Evolutionary conservation across 148 eudicot genomes (phyloP), one percentile per base, ranked within the genome.

Genomic region (Camellia granthamiana): DNA sequence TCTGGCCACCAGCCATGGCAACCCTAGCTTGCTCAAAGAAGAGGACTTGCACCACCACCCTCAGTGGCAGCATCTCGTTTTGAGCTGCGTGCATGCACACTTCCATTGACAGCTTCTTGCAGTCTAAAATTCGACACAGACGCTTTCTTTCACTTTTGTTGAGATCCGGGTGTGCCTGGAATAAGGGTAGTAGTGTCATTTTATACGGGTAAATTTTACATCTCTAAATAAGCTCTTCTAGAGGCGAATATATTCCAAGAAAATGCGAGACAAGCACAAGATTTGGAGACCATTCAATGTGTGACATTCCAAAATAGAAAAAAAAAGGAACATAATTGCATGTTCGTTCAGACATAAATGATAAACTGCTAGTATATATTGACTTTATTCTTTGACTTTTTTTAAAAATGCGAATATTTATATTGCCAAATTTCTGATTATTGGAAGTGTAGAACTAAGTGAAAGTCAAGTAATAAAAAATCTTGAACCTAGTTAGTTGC

Each of bases 1-100:
- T 83, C 77, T 82, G 87, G 59, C 87, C 94, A 23, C 92, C 88
- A 6, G 87, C 70, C 85, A 81, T 88, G 38, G 94, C 84, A n/a
- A 87, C 81, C 69, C 95, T 84, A 21, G 94, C 88, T 84, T 94
- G 98, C 86, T 94, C 98, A n/a, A 83, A 89, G 88, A 94, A 94
- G 13, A 94, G 94, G 61, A 94, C 98, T 85, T 94, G 98, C 7
- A 94, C 98, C 18, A 94, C 90, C 1, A 90, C 89, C 77, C 98
- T 79, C 41, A 94, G 82, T 0, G 98, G 98, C 4, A 94, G 94
- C 62, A 85, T 74, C 83, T 94, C 98, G 61, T 94, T 94, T 66
- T 94, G 92, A 1, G 94, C 97, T 54, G 94, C 98, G 30, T 94
- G 92, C 81, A 84, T 84, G 78, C 94, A 89, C 0, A 87, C 88